Evolutionary conservation across 2,329 filamentous ascomycete species (phyloP), one percentile per base, ranked within the genome.

Genomic region (Diaporthe nobilis): DNA sequence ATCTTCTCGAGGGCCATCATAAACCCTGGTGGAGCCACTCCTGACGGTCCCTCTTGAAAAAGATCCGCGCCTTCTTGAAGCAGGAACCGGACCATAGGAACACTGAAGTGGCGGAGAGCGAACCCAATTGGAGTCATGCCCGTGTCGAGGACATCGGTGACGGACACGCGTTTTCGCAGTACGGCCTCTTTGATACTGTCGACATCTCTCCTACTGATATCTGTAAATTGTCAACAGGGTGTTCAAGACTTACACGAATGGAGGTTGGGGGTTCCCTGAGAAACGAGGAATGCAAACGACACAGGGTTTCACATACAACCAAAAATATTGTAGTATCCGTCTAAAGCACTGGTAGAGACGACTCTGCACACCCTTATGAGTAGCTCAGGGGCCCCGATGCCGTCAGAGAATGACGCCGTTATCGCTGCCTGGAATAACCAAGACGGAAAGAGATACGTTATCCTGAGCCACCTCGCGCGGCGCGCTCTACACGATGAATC

Each of bases 1-100:
- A 70, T 25, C 49, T 70, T 70, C 37, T 70, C 65, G n/a, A 70
- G 34, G 15, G 65, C 65, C 65, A 70, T 70, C 65, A 70, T 70
- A 22, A 70, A 70, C 1, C 65, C 65, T 2, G 65, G 49, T 17
- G 65, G 49, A 1, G 65, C 51, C 22, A 70, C 65, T 1, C 65
- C 49, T 1, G 65, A 22, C 3, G 49, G 65, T 9, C 65, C 65
- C 49, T 70, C 65, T 55, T 70, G 65, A 3, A 70, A 70, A 8
- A 70, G 34, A 22, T 70, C 65, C 8, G 65, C 65, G 15, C 65
- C 65, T 70, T 55, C 65, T 20, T 70, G 65, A 1, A 70, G 47
- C 34, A 70, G 34, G n/a, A 70, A 70, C 9, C 28, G 47, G 34
- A 70, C 65, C 65, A 70, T 70, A 13, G 47, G 47, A 55, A 70